Percentiles rank a stretch among this genome's conserved stretches.
Conservation (phyloP, 2,329 filamentous ascomycete species). For the Diplocarpon mali region DNA sequence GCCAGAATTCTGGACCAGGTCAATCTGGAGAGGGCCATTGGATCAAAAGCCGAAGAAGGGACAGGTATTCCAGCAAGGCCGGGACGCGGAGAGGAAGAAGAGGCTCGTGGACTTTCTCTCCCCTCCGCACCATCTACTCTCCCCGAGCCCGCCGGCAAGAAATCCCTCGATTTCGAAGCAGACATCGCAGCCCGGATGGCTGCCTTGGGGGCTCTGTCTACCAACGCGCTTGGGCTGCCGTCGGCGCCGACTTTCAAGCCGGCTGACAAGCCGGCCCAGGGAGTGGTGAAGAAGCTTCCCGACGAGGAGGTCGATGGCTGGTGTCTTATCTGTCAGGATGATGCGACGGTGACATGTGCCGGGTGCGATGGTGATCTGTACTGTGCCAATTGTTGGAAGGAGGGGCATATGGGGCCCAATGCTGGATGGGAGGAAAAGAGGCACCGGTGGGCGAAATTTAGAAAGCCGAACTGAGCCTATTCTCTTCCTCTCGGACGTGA, state of each 20-base stretch:
- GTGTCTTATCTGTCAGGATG: slow-evolving; percentile 75
- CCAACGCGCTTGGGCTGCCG: slow-evolving; percentile 21
- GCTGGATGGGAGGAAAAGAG: slow-evolving; percentile 60
- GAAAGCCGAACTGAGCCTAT: slow-evolving; percentile 24
- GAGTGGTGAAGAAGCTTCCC: slow-evolving; percentile 33
- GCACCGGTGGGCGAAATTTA: slow-evolving; percentile 56
- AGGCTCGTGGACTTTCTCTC: slow-evolving; percentile 9
- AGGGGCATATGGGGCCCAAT: slow-evolving; percentile 61
- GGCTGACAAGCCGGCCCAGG: slow-evolving; percentile 10
- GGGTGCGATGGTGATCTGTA: slow-evolving; percentile 66
- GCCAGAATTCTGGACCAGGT: slow-evolving; percentile 24
- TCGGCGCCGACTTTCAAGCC: slow-evolving; percentile 25
- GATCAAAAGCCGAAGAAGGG: slow-evolving; percentile 1
- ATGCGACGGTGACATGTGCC: slow-evolving; percentile 60
- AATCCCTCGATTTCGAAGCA: slow-evolving; percentile 22
- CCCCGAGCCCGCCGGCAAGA: slow-evolving; percentile 9
- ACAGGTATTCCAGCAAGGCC: neutral
- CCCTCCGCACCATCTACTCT: slow-evolving; percentile 22
- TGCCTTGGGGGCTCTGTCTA: slow-evolving; percentile 16
- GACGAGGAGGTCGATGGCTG: slow-evolving; percentile 66
- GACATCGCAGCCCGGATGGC: slow-evolving; percentile 25
- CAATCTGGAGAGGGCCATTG: slow-evolving; percentile 15
- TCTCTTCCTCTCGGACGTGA: neutral
- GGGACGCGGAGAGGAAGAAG: neutral
- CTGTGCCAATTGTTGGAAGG: slow-evolving; percentile 68